Conservation (phyloP, 768 basidiomycete genomes). For the Tricholoma bakamatsutake region DNA sequence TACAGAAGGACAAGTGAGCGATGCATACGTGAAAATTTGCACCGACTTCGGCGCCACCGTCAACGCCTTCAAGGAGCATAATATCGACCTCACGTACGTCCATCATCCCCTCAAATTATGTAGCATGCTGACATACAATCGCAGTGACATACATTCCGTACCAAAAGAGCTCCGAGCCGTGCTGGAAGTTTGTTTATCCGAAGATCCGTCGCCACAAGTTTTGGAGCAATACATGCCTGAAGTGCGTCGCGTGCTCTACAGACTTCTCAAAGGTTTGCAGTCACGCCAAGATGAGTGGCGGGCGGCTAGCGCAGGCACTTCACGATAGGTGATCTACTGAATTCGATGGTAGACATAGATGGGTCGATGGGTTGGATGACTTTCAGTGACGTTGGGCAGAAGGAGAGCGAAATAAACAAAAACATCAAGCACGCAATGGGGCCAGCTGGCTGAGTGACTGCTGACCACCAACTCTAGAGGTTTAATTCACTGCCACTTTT, state of each 20-base stretch:
- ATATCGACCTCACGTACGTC: conserved; percentile 63
- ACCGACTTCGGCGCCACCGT: conserved; percentile 83
- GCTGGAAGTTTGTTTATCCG: conserved; percentile 60
- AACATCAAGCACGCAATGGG: not conserved
- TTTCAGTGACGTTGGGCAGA: not conserved
- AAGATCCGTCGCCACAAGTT: conserved; percentile 71
- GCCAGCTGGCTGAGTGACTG: not conserved
- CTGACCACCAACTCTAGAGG: not conserved
- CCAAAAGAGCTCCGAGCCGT: conserved; percentile 59
- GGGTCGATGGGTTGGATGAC: not conserved
- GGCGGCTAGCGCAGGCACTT: conserved; percentile 10
- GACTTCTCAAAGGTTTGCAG: conserved; percentile 78
- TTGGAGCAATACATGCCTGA: conserved; percentile 76
- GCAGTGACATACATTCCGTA: conserved; percentile 58
- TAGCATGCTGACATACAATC: not conserved
- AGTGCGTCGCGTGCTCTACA: conserved; percentile 76
- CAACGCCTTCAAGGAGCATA: conserved; percentile 64
- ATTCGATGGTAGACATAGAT: not conserved
- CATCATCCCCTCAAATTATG: not conserved
- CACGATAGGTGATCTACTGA: not conserved
- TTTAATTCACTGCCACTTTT: not conserved
- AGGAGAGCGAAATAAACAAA: not conserved
- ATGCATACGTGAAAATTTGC: conserved; percentile 85
- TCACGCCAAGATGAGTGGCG: conserved; percentile 56
- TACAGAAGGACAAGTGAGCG: conserved; percentile 70